phyloP scores from a whole-genome alignment of 371 early-diverging fungal species.

The Blakeslea trispora region DNA sequence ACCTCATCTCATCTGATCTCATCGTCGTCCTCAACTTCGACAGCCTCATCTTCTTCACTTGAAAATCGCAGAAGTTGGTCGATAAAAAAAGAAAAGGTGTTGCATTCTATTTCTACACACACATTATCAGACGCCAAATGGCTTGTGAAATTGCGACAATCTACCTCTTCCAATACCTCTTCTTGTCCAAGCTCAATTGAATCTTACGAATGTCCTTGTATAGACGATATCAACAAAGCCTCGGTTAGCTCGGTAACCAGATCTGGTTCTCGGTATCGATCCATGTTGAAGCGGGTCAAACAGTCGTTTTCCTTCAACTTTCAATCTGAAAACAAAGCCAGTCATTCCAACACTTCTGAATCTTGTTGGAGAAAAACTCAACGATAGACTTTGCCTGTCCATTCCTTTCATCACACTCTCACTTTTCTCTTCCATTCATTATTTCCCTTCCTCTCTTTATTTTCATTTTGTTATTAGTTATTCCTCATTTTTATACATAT shows the following conservation, averaged over 20 bases:
- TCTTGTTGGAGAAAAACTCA: constrained; percentile 3
- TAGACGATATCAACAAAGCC: background rate
- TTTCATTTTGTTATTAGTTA: background rate
- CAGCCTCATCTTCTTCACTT: constrained; percentile 8
- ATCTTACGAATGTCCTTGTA: constrained; percentile 3
- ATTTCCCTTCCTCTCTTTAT: background rate
- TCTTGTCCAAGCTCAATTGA: too few relatives aligned
- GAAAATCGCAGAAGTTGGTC: constrained; percentile 23
- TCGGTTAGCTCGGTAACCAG: constrained; percentile 18
- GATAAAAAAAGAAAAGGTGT: background rate
- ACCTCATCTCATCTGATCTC: constrained; percentile 3
- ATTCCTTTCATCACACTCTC: background rate
- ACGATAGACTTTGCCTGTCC: constrained; percentile 1
- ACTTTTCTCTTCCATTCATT: background rate
- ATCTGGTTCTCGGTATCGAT: constrained; percentile 16
- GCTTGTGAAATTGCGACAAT: constrained; percentile 4
- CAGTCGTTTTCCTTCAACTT: constrained; percentile 4
- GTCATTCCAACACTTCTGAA: background rate
- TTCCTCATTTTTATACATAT: background rate
- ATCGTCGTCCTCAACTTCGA: constrained; percentile 1
- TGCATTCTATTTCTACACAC: background rate
- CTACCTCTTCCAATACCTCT: background rate
- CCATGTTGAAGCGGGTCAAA: constrained; percentile 24
- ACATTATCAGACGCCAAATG: background rate
- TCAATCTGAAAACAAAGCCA: background rate